These are phyloP conservation scores for Penicillium sp. DNA, from an alignment of 2,329 filamentous ascomycete species.

Conservation along the genomic window DNA sequence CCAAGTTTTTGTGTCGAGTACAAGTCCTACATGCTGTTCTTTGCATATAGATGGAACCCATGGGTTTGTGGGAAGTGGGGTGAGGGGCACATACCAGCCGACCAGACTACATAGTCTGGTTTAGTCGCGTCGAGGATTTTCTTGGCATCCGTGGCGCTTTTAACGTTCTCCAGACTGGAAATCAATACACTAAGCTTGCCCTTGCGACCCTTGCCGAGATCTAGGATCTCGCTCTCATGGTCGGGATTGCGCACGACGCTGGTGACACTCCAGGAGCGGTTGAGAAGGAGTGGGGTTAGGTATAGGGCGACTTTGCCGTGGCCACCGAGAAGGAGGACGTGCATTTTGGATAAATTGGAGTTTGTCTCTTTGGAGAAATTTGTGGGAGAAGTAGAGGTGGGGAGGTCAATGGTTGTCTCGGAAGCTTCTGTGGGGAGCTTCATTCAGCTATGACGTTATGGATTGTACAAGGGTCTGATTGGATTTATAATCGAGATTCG, in stretches of 20 bases:
- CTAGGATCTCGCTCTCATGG: conserved; percentile 64
- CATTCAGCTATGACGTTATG: conserved; percentile 4
- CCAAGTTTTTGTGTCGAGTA: too few relatives aligned
- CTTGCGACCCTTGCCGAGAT: conserved; percentile 57
- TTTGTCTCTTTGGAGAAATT: not conserved
- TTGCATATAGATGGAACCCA: not conserved
- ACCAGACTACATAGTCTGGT: conserved; percentile 50
- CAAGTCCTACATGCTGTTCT: not conserved
- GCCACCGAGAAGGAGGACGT: conserved; percentile 74
- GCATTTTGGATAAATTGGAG: conserved; percentile 26
- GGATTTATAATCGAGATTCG: not conserved
- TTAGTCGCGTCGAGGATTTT: conserved; percentile 54
- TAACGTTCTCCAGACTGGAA: conserved; percentile 70
- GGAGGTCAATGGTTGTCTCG: not conserved
- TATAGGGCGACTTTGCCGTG: conserved; percentile 77
- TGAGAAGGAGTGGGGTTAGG: conserved; percentile 73
- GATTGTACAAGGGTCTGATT: not conserved
- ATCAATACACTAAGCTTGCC: conserved; percentile 70
- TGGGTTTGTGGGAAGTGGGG: conserved; percentile 6
- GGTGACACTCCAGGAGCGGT: conserved; percentile 73
- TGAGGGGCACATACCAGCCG: conserved; percentile 40
- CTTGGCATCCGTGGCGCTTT: conserved; percentile 61
- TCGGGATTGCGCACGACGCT: conserved; percentile 73
- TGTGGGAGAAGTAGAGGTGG: not conserved
- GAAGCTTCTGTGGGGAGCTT: not conserved